Conservation (phyloP, 768 basidiomycete genomes). For the Hericium coralloides region DNA sequence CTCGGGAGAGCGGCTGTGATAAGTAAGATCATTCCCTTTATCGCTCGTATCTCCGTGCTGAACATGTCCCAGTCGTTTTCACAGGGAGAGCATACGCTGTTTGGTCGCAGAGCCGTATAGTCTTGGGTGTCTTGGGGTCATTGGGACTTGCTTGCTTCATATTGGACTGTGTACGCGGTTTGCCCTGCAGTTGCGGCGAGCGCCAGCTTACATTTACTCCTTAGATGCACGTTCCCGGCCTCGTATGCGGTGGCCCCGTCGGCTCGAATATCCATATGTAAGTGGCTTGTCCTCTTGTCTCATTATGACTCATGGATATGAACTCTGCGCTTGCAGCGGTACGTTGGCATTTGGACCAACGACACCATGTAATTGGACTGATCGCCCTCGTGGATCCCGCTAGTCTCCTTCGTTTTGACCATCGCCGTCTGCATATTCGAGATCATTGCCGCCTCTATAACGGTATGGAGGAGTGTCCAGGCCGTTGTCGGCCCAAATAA, state of each 20-base stretch:
- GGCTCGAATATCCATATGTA: slow-evolving; percentile 14
- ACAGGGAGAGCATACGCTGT: neutral
- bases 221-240: slow-evolving; percentile 17
- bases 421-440: slow-evolving; percentile 17
- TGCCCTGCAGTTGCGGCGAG: neutral
- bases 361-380: too few species aligned
- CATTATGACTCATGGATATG: neutral
- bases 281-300: neutral
- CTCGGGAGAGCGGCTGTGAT: slow-evolving; percentile 22
- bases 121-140: neutral
- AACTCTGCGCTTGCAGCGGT: neutral
- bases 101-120: neutral
- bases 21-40: slow-evolving; percentile 1
- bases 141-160: neutral
- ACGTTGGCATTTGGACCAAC: neutral
- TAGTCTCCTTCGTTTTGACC: slow-evolving; percentile 3
- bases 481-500: slow-evolving; percentile 3
- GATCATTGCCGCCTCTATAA: slow-evolving; percentile 9
- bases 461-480: slow-evolving; percentile 12
- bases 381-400: too few species aligned
- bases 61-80: neutral
- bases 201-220: slow-evolving; percentile 10
- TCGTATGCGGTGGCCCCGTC: slow-evolving; percentile 7
- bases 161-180: neutral
- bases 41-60: neutral